Conservation (phyloP, 2,329 filamentous ascomycete species). For the Penicillium rolfsii region DNA sequence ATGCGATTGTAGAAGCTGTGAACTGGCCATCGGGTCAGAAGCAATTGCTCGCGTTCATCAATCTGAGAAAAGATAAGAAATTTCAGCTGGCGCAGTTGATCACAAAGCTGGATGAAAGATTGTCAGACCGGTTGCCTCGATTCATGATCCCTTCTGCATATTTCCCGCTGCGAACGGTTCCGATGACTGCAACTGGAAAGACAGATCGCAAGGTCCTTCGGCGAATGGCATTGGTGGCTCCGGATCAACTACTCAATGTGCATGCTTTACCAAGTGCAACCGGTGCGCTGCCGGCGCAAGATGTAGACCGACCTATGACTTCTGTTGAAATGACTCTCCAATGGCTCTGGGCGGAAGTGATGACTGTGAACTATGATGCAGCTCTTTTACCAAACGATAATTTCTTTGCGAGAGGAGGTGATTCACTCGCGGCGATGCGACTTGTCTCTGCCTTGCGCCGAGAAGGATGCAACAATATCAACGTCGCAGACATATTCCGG, state of each 20-base stretch:
- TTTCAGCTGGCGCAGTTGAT: not conserved
- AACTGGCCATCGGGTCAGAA: not conserved
- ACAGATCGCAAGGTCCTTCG: not conserved
- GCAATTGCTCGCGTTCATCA: not conserved
- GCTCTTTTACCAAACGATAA: slow-evolving; percentile 2
- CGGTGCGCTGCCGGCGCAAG: not conserved
- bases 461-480: slow-evolving; percentile 1
- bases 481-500: slow-evolving; percentile 13
- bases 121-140: not conserved
- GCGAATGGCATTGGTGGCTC: not conserved
- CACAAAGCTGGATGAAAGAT: not conserved
- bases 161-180: not conserved
- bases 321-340: not conserved
- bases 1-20: not conserved
- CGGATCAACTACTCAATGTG: not conserved
- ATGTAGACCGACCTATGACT: not conserved
- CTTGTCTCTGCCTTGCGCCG: slow-evolving; percentile 6
- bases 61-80: not conserved
- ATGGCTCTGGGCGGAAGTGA: slow-evolving; percentile 7
- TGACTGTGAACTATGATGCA: not conserved
- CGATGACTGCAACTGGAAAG: slow-evolving; percentile 4
- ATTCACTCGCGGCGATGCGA: slow-evolving; percentile 15
- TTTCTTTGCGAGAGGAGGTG: slow-evolving; percentile 18
- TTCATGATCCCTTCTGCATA: slow-evolving; percentile 5
- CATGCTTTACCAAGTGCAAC: not conserved